These are phyloP conservation scores for Pachyrhizus erosus DNA, from an alignment of 306 rosid genomes.

Conservation along the genomic window DNA sequence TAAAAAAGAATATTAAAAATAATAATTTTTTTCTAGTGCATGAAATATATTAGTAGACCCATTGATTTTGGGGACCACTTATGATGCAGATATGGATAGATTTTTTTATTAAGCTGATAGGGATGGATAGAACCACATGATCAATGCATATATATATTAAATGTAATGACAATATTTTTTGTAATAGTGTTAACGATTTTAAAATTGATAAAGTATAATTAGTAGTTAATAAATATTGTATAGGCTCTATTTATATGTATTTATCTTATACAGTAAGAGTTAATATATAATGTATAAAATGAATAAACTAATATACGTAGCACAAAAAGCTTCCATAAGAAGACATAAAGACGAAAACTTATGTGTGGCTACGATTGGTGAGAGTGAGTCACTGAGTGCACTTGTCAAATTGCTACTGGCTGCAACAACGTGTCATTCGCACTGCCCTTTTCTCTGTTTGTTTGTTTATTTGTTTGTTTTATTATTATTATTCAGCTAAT, in stretches of 20 bases:
- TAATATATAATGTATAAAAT: not conserved
- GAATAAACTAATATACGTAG: not conserved
- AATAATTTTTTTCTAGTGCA: too few relatives aligned
- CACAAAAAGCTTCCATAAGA: not conserved
- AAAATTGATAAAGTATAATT: not conserved
- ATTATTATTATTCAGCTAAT: not conserved
- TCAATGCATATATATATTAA: not conserved
- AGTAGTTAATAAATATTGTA: not conserved
- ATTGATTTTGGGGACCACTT: not conserved
- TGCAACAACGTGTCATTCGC: not conserved
- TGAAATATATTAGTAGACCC: too few relatives aligned
- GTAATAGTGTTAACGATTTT: not conserved
- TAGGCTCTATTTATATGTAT: not conserved
- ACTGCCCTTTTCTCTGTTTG: too few relatives aligned
- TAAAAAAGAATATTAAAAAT: too few relatives aligned
- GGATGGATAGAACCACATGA: not conserved
- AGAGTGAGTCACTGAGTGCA: slow-evolving; percentile 31
- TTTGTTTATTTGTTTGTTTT: too few relatives aligned
- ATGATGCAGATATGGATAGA: not conserved
- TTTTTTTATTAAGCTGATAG: not conserved
- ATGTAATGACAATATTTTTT: too few relatives aligned
- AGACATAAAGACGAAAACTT: not conserved
- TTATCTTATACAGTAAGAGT: not conserved
- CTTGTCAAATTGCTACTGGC: slow-evolving; percentile 8
- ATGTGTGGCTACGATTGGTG: slow-evolving; percentile 12